phyloP scores from a whole-genome alignment of 2,329 filamentous ascomycete genomes.

The Colletotrichum cereale region DNA sequence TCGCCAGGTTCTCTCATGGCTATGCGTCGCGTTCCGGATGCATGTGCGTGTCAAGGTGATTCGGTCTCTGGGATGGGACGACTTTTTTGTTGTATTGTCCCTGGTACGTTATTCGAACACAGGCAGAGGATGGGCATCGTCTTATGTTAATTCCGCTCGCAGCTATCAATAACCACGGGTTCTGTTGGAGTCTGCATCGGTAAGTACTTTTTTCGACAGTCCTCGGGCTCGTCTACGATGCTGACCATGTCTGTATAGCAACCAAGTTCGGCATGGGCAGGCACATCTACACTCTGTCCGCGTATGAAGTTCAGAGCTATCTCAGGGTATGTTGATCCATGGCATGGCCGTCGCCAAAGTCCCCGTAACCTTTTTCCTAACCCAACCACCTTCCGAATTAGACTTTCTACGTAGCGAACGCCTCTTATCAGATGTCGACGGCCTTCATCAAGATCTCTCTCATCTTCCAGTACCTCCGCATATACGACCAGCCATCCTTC shows the following conservation, averaged over 20 bases:
- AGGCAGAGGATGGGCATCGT: not conserved
- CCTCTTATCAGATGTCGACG: slow-evolving; percentile 49
- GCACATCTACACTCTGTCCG: slow-evolving; percentile 42
- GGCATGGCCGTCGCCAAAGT: not conserved
- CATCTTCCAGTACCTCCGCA: slow-evolving; percentile 52
- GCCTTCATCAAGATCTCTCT: slow-evolving; percentile 54
- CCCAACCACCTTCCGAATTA: slow-evolving; percentile 22
- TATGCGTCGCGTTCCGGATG: slow-evolving; percentile 47
- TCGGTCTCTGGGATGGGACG: slow-evolving; percentile 50
- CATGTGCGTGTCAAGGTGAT: slow-evolving; percentile 46
- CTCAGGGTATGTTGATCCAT: slow-evolving; percentile 41
- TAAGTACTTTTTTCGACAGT: not conserved
- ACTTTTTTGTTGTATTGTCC: slow-evolving; percentile 51
- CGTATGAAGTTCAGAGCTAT: slow-evolving; percentile 40
- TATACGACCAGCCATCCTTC: slow-evolving; percentile 47
- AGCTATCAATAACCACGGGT: slow-evolving; percentile 22
- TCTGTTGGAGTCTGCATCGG: slow-evolving; percentile 26
- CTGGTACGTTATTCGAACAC: slow-evolving; percentile 45
- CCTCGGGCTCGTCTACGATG: no score
- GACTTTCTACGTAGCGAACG: slow-evolving; percentile 51
- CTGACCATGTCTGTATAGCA: slow-evolving; percentile 31
- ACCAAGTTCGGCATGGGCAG: slow-evolving; percentile 45
- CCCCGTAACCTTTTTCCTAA: slow-evolving; percentile 1
- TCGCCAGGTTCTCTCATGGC: slow-evolving; percentile 46
- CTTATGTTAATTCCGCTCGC: not conserved